Base-by-base conservation (phyloP, 1,284 basidiomycete species). In the Cryptococcus sp. region DNA sequence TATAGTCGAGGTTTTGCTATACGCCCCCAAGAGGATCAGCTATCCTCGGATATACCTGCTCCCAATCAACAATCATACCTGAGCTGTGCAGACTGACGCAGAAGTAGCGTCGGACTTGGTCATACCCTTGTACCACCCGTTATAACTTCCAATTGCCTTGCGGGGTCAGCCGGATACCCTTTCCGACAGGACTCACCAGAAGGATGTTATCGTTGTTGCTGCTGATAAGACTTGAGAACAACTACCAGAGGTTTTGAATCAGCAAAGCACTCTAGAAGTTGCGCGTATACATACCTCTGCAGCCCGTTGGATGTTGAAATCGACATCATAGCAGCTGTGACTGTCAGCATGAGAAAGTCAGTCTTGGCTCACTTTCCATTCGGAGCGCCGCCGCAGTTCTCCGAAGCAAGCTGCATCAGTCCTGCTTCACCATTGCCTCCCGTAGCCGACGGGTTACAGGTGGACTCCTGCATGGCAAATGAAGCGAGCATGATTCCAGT, bases 351-450 rank as follows among this genome's bases (percentile, higher is more conserved):
- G 30, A 35, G 30, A 35, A 15, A 22, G 6, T 5, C 16, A 15
- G 42, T 45, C 5, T 3, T 45, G 13, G 62, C 64, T 55, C 55
- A 66, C 64, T 64, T 54, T 50, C 60, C 59, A 42, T 54, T 55
- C 15, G 64, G 60, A 43, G 64, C 65, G 6, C 63, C 58, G 25
- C 74, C 82, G 69, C 91, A 94, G 78, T 93, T 93, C 66, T 89
- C 88, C 48, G 79, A 73, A 16, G 88, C 88, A 67, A 93, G 82
- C 78, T 94, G 91, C 90, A 93, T 93, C 55, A 83, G 63, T 46
- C 91, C 92, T 66, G 88, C 85, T 73, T 93, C 91, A 54, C 90
- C 89, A 11, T 81, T 88, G 23, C 86, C 88, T 57, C 92, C 91
- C 47, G 85, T 81, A 5, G 83, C 84, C n/a, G 78, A 58, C 1